A percentile compares a stretch with the other conserved stretches of the same genome.
Evolutionary conservation across 2,329 filamentous ascomycete genomes (phyloP).

Genomic region (Penicillium rolfsii): DNA sequence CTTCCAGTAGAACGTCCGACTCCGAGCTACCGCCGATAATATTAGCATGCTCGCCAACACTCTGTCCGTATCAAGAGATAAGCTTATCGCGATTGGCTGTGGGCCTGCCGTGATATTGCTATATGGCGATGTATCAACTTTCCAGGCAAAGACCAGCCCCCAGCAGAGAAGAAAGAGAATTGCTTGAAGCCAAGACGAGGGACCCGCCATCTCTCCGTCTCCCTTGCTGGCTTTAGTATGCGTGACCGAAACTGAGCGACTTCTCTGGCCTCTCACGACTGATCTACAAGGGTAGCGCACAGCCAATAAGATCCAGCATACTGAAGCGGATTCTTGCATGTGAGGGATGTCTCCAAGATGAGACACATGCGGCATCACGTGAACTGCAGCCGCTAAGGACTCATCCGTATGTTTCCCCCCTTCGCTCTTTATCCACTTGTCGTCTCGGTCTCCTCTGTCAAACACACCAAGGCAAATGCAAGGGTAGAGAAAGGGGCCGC

Average conservation of each 20-base stretch:
- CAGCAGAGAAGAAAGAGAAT: neutral
- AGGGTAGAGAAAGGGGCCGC: neutral
- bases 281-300: neutral
- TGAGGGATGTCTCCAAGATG: neutral
- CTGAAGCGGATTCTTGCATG: neutral
- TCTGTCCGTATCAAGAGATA: neutral
- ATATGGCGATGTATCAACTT: neutral
- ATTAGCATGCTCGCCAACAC: neutral
- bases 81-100: neutral
- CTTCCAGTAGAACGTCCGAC: neutral
- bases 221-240: neutral
- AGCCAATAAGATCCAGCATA: neutral
- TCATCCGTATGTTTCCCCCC: neutral
- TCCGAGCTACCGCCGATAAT: neutral
- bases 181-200: neutral
- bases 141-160: neutral
- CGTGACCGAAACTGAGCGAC: neutral
- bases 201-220: neutral
- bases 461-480: neutral
- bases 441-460: neutral
- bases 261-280: neutral
- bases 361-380: neutral
- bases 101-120: neutral
- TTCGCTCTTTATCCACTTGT: too few relatives aligned
- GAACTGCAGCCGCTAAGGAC: neutral